Evolutionary conservation across 495 filamentous ascomycete genomes (phyloP), one percentile per base, ranked within the genome.

Genomic region (Lasiosphaeris hirsuta): DNA sequence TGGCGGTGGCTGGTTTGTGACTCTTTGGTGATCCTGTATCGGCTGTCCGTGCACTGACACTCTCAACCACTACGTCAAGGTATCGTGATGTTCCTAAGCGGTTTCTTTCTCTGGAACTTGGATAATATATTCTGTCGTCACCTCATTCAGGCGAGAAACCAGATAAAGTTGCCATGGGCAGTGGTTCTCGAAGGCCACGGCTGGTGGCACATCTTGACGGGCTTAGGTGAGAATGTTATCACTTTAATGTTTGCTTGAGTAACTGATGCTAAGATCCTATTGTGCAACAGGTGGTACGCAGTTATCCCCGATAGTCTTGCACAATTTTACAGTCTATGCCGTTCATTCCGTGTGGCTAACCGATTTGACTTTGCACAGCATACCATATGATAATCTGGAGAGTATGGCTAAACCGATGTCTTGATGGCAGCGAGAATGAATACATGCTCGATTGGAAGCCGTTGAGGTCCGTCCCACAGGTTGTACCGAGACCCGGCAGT

Each of bases 141-240:
- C n/a, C 73, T 97, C 50, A 80, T 86, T 9, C 62, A 54, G 10
- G 91, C 87, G 84, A 83, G 92, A 59, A 84, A 86, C 53, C 68
- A 81, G 49, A 72, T 97, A 38, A 86, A 87, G 17, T 74, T 97
- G 41, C 94, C 94, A 0, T 98, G 94, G 94, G 90, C 93, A 1
- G 80, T 95, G 8, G 54, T 97, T 10, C 74, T 96, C 2, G 94
- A 97, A 72, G 93, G 91, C 0, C 94, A 98, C 76, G 94, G 91
- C 10, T 97, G 94, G 94, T 98, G 94, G 93, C 94, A 86, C 74
- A 83, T 85, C 14, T 53, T 81, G 38, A 69, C 70, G 13, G 65
- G 67, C 59, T 55, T 75, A 35, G 58, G 69, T 68, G 37, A 60
- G 56, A 58, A 9, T 35, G 18, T 11, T 49, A 4, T 11, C n/a